Conservation (phyloP, 2,329 filamentous ascomycete genomes). For the Phyllosticta citriasiana region DNA sequence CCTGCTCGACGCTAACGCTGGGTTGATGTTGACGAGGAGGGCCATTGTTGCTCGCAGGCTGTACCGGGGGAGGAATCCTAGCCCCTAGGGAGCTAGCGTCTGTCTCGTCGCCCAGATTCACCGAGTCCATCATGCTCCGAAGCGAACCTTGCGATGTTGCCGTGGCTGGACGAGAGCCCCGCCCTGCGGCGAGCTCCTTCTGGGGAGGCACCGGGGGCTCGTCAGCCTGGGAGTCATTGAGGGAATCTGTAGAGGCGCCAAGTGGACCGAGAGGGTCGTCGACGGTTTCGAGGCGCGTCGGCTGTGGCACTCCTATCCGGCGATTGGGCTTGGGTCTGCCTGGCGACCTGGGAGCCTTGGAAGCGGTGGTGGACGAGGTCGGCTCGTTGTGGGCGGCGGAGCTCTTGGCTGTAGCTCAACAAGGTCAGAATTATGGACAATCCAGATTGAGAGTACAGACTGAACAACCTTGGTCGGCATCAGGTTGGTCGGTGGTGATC, state of each 20-base stretch:
- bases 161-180: slow-evolving; percentile 40
- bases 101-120: slow-evolving; percentile 63
- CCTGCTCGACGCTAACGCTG: slow-evolving; percentile 85
- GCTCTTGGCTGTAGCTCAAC: not conserved
- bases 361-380: slow-evolving; percentile 20
- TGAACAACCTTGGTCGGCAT: slow-evolving; percentile 9
- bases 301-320: slow-evolving; percentile 59
- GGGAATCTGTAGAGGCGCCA: slow-evolving; percentile 51
- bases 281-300: slow-evolving; percentile 68
- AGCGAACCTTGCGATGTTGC: slow-evolving; percentile 43
- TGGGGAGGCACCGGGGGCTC: slow-evolving; percentile 57
- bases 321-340: slow-evolving; percentile 30
- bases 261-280: slow-evolving; percentile 68
- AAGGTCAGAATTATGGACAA: slow-evolving; percentile 11
- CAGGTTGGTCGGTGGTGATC: slow-evolving; percentile 22
- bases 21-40: slow-evolving; percentile 51
- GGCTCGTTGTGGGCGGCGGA: not conserved
- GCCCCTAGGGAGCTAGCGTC: slow-evolving; percentile 40
- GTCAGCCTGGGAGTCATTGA: slow-evolving; percentile 34
- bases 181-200: slow-evolving; percentile 47
- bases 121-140: slow-evolving; percentile 50
- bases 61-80: slow-evolving; percentile 55
- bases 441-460: slow-evolving; percentile 9
- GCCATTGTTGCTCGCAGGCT: slow-evolving; percentile 38
- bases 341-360: slow-evolving; percentile 37